Evolutionary conservation across 768 basidiomycete genomes (phyloP), one percentile per base, ranked within the genome.

Genomic region (Phylloporus rhodoxanthus): DNA sequence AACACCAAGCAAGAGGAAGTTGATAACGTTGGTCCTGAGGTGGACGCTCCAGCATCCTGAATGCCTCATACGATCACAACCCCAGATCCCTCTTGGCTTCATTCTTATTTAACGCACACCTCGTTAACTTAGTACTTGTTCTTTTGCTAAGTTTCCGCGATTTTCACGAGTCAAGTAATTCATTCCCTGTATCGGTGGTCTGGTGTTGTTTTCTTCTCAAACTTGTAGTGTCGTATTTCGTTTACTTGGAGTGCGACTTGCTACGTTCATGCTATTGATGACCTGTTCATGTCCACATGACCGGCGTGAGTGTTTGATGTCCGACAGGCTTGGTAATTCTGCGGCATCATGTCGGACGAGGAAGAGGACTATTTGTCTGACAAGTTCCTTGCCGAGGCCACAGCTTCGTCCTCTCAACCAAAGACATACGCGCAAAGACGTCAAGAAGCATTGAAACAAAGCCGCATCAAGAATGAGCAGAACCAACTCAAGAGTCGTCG

Each of bases 291-390:
- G 56, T 45, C 51, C 36, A 37, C 43, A 29, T 38, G 37, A 17
- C 29, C 5, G 13, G 38, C 20, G 49, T 50, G 36, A 52, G 46
- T 42, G 54, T 55, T 47, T 30, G 41, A 41, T 56, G 54, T 66
- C 17, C n/a, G 8, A 14, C 26, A 4, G 9, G 36, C 20, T 46
- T 49, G 13, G 29, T 54, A 41, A 43, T 34, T 19, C 38, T 26
- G 30, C 38, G 37, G 37, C 33, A 47, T 45, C 55, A 88, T 87
- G 85, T 81, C 82, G 45, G 80, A 79, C 54, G 81, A 78, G 51
- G 89, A 91, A 59, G 39, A 40, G n/a, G 88, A 92, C 71, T 93
- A 92, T 62, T 78, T 93, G 44, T 91, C 89, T 28, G 87, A 91
- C 73, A 91, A 89, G 62, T 92, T 91, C 67, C 75, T 92, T 4